Percentiles rank a stretch among this genome's conserved stretches.
Evolutionary conservation across 345 rosid genomes (phyloP).

Genomic region (Alliaria petiolata): DNA sequence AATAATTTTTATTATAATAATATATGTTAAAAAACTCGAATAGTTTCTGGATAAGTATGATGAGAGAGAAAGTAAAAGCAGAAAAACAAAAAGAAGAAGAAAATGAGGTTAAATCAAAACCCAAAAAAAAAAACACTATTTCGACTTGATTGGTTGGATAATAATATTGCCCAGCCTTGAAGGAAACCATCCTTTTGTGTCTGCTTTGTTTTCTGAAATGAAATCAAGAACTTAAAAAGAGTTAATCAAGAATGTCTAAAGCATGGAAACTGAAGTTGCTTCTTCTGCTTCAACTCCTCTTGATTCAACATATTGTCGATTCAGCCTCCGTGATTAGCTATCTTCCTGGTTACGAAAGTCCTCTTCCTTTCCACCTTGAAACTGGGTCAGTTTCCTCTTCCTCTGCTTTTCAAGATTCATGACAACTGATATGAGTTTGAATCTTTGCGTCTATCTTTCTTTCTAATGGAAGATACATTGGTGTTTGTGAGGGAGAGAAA

Average conservation of each 20-base stretch:
- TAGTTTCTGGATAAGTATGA: no score
- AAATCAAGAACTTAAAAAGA: not conserved
- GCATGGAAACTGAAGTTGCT: conserved; percentile 6
- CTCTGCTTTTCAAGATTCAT: not conserved
- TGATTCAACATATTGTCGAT: not conserved
- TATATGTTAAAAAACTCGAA: no score
- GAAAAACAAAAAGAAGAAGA: no score
- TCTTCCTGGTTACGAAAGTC: not conserved
- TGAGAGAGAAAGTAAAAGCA: no score
- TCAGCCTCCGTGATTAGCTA: conserved; percentile 22
- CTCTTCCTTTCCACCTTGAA: conserved; percentile 45
- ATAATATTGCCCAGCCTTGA: not conserved
- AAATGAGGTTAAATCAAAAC: no score
- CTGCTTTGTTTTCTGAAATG: not conserved
- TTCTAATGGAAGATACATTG: not conserved
- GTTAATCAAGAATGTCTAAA: not conserved
- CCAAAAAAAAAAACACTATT: not conserved
- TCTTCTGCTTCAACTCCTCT: not conserved
- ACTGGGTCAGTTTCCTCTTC: conserved; percentile 39
- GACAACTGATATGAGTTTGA: not conserved
- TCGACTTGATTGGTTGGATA: not conserved
- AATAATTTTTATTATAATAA: no score
- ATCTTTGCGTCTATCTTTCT: not conserved
- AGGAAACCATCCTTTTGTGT: not conserved
- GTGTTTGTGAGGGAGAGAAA: not conserved